Evolutionary conservation across 768 basidiomycete genomes (phyloP), one percentile per base, ranked within the genome.

Genomic region (Crucibulum laeve): DNA sequence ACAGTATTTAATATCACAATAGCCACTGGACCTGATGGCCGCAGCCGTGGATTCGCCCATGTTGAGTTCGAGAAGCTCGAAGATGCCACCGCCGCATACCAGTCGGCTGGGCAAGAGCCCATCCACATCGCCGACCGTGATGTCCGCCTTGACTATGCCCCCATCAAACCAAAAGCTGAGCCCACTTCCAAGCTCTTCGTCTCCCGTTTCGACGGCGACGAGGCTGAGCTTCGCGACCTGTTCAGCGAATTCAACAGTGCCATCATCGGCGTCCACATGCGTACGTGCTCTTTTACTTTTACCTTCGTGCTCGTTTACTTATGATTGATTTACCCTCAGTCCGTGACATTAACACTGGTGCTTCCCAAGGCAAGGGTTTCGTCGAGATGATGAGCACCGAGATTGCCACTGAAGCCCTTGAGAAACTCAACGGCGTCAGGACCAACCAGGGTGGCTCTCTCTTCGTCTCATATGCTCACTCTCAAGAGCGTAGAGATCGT

Each of bases 331-430:
- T 45, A 47, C 11, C 45, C 30, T 38, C 37, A 72, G 65, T 67
- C 48, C 66, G 62, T 47, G 54, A 59, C 46, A 57, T 44, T n/a
- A 46, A 60, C 18, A 65, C 57, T 0, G 64, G 67, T 21, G 53
- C 52, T 13, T 44, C 45, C 7, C 54, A 44, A n/a, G 58, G 61
- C 4, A 60, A 50, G 3, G 79, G 73, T 19, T 84, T 81, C 61
- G 55, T 85, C 43, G 70, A 79, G 47, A 83, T 85, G 56, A 60
- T 49, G 37, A 52, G 57, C 43, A 58, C 69, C 38, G 63, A 73
- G n/a, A 45, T 57, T 3, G 77, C 83, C 5, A 68, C 68, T 25
- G 62, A 70, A 46, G 83, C 74, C 1, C 58, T 81, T 49, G 51
- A 68, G 6, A 55, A 58, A 25, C 53, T 79, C 19, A 64, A 71